phyloP scores from a whole-genome alignment of 2,329 filamentous ascomycete genomes.

The Nemania diffusa region DNA sequence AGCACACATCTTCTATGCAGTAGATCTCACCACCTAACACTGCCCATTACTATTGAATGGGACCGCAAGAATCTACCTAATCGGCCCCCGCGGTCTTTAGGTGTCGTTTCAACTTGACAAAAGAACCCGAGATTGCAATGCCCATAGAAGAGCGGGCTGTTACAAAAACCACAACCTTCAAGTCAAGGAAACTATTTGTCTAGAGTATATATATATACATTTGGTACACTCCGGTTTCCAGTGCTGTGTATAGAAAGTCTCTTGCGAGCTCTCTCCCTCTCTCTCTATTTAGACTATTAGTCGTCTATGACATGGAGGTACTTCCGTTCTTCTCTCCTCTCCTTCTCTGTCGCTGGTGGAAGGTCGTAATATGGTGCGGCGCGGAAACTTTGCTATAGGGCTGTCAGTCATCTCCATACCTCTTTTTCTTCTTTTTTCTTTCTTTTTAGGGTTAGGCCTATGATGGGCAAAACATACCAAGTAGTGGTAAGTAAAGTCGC shows the following conservation, averaged over 20 bases:
- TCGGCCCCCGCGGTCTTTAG: background rate
- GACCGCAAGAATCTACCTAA: background rate
- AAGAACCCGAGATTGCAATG: background rate
- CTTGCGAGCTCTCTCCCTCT: slow-evolving; percentile 31
- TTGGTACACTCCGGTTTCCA: slow-evolving; percentile 40
- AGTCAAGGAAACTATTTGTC: slow-evolving; percentile 45
- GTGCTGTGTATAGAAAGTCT: slow-evolving; percentile 34
- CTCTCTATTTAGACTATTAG: too few species aligned
- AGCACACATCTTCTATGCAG: background rate
- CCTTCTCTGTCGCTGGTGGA: slow-evolving; percentile 92
- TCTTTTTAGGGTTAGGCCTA: background rate
- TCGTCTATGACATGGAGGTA: slow-evolving; percentile 94
- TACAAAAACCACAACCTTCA: slow-evolving; percentile 23
- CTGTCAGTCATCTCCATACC: slow-evolving; percentile 37
- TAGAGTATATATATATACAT: slow-evolving; percentile 55
- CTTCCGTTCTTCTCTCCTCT: slow-evolving; percentile 95
- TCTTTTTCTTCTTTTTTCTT: too few species aligned
- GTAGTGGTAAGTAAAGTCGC: slow-evolving; percentile 91
- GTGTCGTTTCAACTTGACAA: background rate
- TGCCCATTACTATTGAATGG: background rate
- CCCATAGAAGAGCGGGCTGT: background rate
- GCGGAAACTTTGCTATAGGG: slow-evolving; percentile 82
- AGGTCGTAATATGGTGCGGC: slow-evolving; percentile 91
- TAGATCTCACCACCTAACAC: background rate
- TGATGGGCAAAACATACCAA: slow-evolving; percentile 70